Base-by-base conservation (phyloP, 768 basidiomycete species). In the Asterophora parasitica region DNA sequence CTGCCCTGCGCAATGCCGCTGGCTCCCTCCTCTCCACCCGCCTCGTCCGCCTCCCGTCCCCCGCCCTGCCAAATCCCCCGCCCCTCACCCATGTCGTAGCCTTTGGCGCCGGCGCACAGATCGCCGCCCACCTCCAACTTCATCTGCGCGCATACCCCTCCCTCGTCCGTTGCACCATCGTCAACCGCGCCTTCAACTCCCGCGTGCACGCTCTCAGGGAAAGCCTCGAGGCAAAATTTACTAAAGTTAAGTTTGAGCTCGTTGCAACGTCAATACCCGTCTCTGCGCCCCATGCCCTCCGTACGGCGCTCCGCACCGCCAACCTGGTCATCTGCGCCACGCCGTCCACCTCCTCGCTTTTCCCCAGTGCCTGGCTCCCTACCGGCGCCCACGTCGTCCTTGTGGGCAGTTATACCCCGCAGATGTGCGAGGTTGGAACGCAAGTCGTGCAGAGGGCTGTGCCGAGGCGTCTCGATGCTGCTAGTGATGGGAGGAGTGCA, bases 1-100 rank as follows among this genome's bases (percentile, higher is more conserved):
- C 92, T 1, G 86, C 91, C 4, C 64, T 92, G 26, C 66, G 92
- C 35, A 95, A 87, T 48, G 90, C 90, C 42, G 87, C 87, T 52
- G 87, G 83, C 26, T 90, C 87, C 0, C 64, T 85, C 3, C 73
- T 89, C 3, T 84, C 87, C 1, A 79, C 79, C 0, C 75, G 66
- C 10, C 65, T 88, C 2, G 70, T 86, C 10, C 65, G 74, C 1
- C 65, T 72, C 3, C 48, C 48, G 0, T 28, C 48, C 0, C 82
- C 82, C 0, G n/a, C n/a, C n/a, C n/a, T n/a, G n/a, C n/a, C n/a
- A n/a, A n/a, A n/a, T n/a, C n/a, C n/a, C n/a, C n/a, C n/a, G n/a
- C n/a, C n/a, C n/a, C n/a, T n/a, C n/a, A 63, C 49, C 17, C 64
- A 49, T 12, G 46, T 89, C 36, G 75, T 88, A 1, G 75, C 78